These are phyloP conservation scores for Aspergillus puulaauensis DNA, from an alignment of 2,329 filamentous ascomycete genomes.

Conservation along the genomic window DNA sequence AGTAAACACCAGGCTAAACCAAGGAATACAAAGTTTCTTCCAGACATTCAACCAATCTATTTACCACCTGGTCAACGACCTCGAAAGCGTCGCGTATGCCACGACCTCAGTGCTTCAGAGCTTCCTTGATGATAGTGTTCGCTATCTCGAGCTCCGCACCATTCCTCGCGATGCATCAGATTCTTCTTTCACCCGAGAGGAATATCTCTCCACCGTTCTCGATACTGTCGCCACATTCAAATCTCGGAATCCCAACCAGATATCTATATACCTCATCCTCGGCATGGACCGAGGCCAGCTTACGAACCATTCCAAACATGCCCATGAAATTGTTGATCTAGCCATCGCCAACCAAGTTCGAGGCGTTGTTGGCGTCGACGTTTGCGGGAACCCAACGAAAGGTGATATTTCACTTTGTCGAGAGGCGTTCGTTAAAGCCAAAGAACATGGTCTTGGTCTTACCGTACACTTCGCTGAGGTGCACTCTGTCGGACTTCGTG, in stretches of 20 bases:
- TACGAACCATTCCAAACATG: slow-evolving; percentile 50
- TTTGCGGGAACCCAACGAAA: slow-evolving; percentile 72
- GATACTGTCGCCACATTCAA: slow-evolving; percentile 59
- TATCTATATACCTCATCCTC: slow-evolving; percentile 68
- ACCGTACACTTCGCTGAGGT: slow-evolving; percentile 80
- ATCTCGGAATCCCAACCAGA: slow-evolving; percentile 28
- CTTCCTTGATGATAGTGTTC: slow-evolving; percentile 70
- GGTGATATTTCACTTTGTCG: slow-evolving; percentile 62
- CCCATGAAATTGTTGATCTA: slow-evolving; percentile 63
- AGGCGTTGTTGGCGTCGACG: slow-evolving; percentile 71
- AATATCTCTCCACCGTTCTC: slow-evolving; percentile 68
- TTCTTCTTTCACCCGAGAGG: slow-evolving; percentile 56
- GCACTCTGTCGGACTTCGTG: slow-evolving; percentile 53
- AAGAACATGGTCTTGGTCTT: slow-evolving; percentile 56
- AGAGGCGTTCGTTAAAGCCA: slow-evolving; percentile 59
- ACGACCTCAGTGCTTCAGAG: slow-evolving; percentile 64
- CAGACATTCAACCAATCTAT: slow-evolving; percentile 77
- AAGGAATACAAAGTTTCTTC: slow-evolving; percentile 63
- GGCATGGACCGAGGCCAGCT: slow-evolving; percentile 70
- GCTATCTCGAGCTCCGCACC: slow-evolving; percentile 77
- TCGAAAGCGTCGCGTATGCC: slow-evolving; percentile 58
- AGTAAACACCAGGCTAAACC: not conserved
- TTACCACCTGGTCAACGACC: slow-evolving; percentile 69
- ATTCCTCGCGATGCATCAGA: slow-evolving; percentile 66
- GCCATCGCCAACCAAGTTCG: slow-evolving; percentile 54